phyloP scores from a whole-genome alignment of 2,329 filamentous ascomycete species.

The Sporothrix euskadiensis region DNA sequence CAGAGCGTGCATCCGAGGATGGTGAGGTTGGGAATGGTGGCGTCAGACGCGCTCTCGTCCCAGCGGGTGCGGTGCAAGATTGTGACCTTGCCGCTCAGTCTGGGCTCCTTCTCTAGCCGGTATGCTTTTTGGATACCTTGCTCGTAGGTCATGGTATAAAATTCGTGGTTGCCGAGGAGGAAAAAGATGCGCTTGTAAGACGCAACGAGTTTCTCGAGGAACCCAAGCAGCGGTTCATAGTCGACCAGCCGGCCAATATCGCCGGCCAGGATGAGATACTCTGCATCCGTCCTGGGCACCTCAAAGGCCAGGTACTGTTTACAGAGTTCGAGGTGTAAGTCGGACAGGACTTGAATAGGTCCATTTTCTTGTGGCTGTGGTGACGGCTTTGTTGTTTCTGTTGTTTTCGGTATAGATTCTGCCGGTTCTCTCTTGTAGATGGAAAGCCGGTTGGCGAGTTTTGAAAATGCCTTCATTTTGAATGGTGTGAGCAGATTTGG shows the following conservation, averaged over 20 bases:
- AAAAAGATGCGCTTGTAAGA: conserved; percentile 54
- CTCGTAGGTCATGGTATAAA: conserved; percentile 40
- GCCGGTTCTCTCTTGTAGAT: neutral
- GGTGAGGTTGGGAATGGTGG: conserved; percentile 20
- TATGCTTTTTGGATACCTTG: conserved; percentile 1
- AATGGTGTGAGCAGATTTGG: neutral
- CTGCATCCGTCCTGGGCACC: conserved; percentile 41
- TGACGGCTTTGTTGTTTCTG: neutral
- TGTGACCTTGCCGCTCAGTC: neutral
- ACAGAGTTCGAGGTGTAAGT: conserved; percentile 55
- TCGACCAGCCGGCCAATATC: conserved; percentile 55
- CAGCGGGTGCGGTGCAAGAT: conserved; percentile 21
- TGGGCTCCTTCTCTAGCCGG: conserved; percentile 22
- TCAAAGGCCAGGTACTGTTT: conserved; percentile 23
- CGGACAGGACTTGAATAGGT: conserved; percentile 52
- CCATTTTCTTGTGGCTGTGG: neutral
- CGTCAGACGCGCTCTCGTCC: neutral
- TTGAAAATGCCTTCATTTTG: conserved; percentile 1
- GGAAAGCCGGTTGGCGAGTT: conserved; percentile 11
- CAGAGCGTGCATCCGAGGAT: conserved; percentile 61
- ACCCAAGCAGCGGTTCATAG: conserved; percentile 42
- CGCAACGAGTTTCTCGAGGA: conserved; percentile 50
- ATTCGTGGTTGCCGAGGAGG: conserved; percentile 59
- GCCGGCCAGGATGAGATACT: conserved; percentile 57
- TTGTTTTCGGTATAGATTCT: neutral